Base-by-base conservation (phyloP, 2,329 filamentous ascomycete species). In the Aspergillus sclerotialis region DNA sequence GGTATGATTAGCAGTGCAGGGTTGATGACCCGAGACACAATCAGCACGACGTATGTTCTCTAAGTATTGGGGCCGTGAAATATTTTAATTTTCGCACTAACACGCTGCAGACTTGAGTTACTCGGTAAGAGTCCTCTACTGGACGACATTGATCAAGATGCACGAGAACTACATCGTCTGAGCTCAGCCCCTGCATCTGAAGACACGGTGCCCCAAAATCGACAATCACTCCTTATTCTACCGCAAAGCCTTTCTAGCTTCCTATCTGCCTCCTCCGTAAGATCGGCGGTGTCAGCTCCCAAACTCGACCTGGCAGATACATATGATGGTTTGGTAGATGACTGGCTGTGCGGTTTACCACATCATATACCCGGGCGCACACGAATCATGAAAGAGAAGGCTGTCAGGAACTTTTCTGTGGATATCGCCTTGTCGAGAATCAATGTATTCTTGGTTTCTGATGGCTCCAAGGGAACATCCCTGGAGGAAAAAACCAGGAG, bases 311-410 rank as follows among this genome's bases (percentile, higher is more conserved):
- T 58, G 24, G 28, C 53, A 12, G 35, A 42, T 24, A 45, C 53
- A 4, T 66, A 66, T 42, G 60, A 64, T 36, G 40, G 38, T 21
- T 39, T 65, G 33, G 48, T 63, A 12, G 49, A 52, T 27, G 45
- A 59, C 30, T 65, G 62, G 61, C 39, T 66, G 13, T 52, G 53
- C 9, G 48, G 34, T 21, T 40, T 65, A 19, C 48, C 58, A 4
- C 44, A 43, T 5, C 39, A 48, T 8, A 54, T 64, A 37, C 57
- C 63, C 5, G 51, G 52, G n/a, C 50, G 48, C 25, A 52, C 58
- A n/a, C 50, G 63, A 23, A 50, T 62, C 1, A 46, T 48, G 30
- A 66, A 65, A 40, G 63, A 65, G 36, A 59, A 48, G 38, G 37
- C 53, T 7, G 57, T 65, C 29, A 53, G 63, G 26, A 48, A 45